phyloP scores from a whole-genome alignment of 2,329 filamentous ascomycete genomes.

The Aspergillus sp. region DNA sequence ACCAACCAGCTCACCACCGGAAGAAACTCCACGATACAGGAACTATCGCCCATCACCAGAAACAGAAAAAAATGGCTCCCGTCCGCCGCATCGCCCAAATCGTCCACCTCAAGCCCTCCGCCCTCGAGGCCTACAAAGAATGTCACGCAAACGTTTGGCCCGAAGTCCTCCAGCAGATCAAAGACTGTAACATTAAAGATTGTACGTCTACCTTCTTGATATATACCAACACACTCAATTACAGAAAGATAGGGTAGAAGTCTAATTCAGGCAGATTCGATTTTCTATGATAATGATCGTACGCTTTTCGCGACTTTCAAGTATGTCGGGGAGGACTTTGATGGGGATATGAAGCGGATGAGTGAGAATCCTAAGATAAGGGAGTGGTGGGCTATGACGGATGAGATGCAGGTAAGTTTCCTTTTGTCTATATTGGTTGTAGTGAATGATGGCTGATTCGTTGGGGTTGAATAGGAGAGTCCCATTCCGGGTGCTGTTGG shows the following conservation, averaged over 20 bases:
- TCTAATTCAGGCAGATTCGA: slow-evolving; percentile 52
- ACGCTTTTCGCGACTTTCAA: slow-evolving; percentile 74
- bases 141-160: slow-evolving; percentile 73
- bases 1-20: neutral
- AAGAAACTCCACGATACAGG: neutral
- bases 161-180: slow-evolving; percentile 70
- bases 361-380: slow-evolving; percentile 65
- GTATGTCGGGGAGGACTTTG: slow-evolving; percentile 69
- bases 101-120: slow-evolving; percentile 65
- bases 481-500: slow-evolving; percentile 25
- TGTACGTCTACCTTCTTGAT: slow-evolving; percentile 46
- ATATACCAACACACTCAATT: neutral
- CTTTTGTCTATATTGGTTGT: neutral
- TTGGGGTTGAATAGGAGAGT: slow-evolving; percentile 20
- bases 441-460: slow-evolving; percentile 1
- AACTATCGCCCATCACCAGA: too few relatives aligned
- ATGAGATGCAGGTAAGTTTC: slow-evolving; percentile 60
- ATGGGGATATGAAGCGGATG: slow-evolving; percentile 73
- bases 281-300: slow-evolving; percentile 64
- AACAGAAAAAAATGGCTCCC: slow-evolving; percentile 11
- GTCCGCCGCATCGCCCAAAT: slow-evolving; percentile 61
- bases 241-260: neutral
- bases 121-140: slow-evolving; percentile 65
- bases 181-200: slow-evolving; percentile 68
- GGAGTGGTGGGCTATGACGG: slow-evolving; percentile 79